Evolutionary conservation across 805 yeast species (phyloP), one percentile per base, ranked within the genome.

Genomic region (Metschnikowia peoriensis): DNA sequence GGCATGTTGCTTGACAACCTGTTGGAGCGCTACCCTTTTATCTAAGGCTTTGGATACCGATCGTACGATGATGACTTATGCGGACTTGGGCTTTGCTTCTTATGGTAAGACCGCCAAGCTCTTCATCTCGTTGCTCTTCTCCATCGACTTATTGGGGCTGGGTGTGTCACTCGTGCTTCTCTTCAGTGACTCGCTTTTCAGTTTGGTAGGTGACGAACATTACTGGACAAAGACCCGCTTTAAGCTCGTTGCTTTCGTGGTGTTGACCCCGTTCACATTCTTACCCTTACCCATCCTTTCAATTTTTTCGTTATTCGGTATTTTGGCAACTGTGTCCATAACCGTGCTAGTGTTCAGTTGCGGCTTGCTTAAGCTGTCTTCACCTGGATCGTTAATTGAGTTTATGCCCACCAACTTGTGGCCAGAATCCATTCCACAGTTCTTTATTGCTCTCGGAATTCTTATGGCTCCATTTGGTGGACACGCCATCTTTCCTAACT

Each of bases 401-500:
- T 82, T 85, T 11, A 85, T 85, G 79, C 78, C 80, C 6, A 86
- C 94, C 0, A 80, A 84, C 56, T 41, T 86, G 53, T 83, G 82
- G 77, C 97, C 97, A 2, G 62, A 66, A 6, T 72, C 79, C 9
- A 61, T 70, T 14, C 66, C 76, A 6, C 82, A 80, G 55, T 73
- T 83, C 34, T 76, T 87, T 44, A 72, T 86, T 44, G 77, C 86
- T 8, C 69, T 85, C 51, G 93, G 93, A 1, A 75, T 87, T 29
- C 76, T 84, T 53, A 79, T 87, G 77, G 90, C 92, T 4, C 90
- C 91, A 11, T 87, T 89, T 83, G 93, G 93, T 51, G 94, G 94
- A 2, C 93, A 87, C 65, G 89, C 90, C 1, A 85, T 88, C 7
- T 86, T 86, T 58, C 93, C 93, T 1, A 88, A 85, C 60, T 70